Evolutionary conservation across 352 stramenopile genomes (phyloP).

Genomic region (Peronospora destructor): DNA sequence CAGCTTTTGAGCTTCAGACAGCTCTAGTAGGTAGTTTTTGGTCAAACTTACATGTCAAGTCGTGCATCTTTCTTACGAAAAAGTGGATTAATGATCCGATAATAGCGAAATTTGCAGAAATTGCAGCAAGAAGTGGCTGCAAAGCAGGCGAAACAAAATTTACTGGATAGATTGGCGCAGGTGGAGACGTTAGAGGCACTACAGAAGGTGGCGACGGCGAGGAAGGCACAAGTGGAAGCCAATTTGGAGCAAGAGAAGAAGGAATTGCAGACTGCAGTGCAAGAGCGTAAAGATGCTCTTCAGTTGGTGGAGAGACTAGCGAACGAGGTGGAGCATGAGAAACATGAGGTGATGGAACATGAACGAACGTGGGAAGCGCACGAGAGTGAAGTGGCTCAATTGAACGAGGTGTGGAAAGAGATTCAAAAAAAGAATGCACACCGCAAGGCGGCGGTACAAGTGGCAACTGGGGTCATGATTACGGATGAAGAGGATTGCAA

Average conservation of each 20-base stretch:
- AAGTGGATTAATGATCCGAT: neutral
- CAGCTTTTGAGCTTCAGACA: constrained; percentile 21
- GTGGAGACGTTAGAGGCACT: constrained; percentile 42
- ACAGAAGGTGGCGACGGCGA: constrained; percentile 15
- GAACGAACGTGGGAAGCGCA: constrained; percentile 31
- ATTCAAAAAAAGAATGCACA: constrained; percentile 67
- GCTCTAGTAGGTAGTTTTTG: constrained; percentile 20
- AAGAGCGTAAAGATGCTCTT: constrained; percentile 38
- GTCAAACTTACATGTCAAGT: no score
- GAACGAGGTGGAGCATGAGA: constrained; percentile 44
- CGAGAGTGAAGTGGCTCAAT: constrained; percentile 42
- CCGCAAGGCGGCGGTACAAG: constrained; percentile 62
- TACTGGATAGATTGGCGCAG: constrained; percentile 70
- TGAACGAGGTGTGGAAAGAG: constrained; percentile 59
- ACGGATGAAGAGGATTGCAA: constrained; percentile 77
- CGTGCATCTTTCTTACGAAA: neutral
- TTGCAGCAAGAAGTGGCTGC: constrained; percentile 49
- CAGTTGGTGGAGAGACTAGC: constrained; percentile 35
- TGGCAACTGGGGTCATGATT: constrained; percentile 61
- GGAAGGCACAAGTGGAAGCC: constrained; percentile 25
- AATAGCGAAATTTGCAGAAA: constrained; percentile 33
- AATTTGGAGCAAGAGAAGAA: constrained; percentile 34
- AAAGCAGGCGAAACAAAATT: constrained; percentile 64
- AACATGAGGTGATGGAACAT: constrained; percentile 40
- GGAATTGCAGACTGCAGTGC: constrained; percentile 38